A percentile compares a stretch with the other conserved stretches of the same genome.
phyloP scores from a whole-genome alignment of 495 filamentous ascomycete species.

The Lasiosphaeria miniovina region DNA sequence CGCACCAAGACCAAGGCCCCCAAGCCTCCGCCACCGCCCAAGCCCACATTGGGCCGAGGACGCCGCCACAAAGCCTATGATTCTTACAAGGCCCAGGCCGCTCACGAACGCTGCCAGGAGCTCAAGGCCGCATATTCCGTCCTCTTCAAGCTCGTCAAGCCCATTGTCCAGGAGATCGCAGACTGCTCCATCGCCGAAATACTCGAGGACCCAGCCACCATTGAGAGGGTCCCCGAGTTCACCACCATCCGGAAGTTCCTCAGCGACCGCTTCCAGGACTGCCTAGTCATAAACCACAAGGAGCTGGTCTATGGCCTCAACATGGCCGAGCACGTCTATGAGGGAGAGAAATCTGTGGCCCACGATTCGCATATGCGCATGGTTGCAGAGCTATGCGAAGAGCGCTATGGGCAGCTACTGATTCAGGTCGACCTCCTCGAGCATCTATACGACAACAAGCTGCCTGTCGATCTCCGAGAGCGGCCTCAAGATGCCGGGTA shows the following conservation, averaged over 20 bases:
- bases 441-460: constrained; percentile 34
- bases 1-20: constrained; percentile 25
- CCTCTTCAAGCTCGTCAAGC: constrained; percentile 39
- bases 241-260: constrained; percentile 28
- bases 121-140: constrained; percentile 38
- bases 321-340: constrained; percentile 18
- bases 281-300: constrained; percentile 19
- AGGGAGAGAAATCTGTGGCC: constrained; percentile 14
- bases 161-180: constrained; percentile 42
- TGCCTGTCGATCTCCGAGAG: constrained; percentile 26
- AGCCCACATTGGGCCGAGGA: constrained; percentile 34
- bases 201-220: constrained; percentile 25
- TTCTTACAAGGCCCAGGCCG: constrained; percentile 39
- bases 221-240: constrained; percentile 36
- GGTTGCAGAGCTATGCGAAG: constrained; percentile 31
- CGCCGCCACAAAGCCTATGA: constrained; percentile 44
- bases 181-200: constrained; percentile 38
- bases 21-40: constrained; percentile 32
- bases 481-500: constrained; percentile 26
- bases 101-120: constrained; percentile 44
- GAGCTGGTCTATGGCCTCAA: constrained; percentile 16
- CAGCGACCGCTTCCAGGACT: constrained; percentile 25
- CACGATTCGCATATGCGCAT: constrained; percentile 21
- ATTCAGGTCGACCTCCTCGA: constrained; percentile 32
- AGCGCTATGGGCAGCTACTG: constrained; percentile 35